These are phyloP conservation scores for Sideroxylon spinosum DNA, from an alignment of 179 eudicot species.

Conservation along the genomic window DNA sequence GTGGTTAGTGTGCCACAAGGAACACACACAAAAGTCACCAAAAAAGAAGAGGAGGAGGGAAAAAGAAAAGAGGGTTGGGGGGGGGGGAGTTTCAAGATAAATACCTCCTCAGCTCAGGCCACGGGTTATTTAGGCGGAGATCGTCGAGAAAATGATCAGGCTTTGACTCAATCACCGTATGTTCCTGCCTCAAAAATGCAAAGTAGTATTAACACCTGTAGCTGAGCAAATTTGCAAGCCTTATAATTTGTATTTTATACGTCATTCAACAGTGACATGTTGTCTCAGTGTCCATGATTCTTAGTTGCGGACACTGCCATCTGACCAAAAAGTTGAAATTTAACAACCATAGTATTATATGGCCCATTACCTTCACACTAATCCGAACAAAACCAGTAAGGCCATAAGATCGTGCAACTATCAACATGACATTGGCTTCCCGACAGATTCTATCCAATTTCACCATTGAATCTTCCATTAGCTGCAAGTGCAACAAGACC, in stretches of 20 bases:
- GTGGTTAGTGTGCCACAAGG: background rate
- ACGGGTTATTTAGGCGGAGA: slow-evolving; percentile 88
- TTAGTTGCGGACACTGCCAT: background rate
- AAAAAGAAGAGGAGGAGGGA: background rate
- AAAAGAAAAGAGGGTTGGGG: background rate
- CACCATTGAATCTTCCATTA: slow-evolving; percentile 78
- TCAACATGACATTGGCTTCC: slow-evolving; percentile 64
- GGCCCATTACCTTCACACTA: slow-evolving; percentile 69
- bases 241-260: background rate
- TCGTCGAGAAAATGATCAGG: slow-evolving; percentile 97
- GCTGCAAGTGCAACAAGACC: slow-evolving; percentile 36
- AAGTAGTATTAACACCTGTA: slow-evolving; percentile 12
- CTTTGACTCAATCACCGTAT: slow-evolving; percentile 86
- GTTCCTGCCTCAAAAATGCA: slow-evolving; percentile 54
- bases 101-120: slow-evolving; percentile 86
- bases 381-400: slow-evolving; percentile 86
- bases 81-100: background rate
- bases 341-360: background rate
- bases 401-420: slow-evolving; percentile 93
- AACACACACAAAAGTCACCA: background rate
- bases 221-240: background rate
- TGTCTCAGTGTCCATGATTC: too few relatives aligned
- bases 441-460: slow-evolving; percentile 85
- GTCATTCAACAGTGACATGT: too few relatives aligned
- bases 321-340: background rate